Base-by-base conservation (phyloP, 495 filamentous ascomycete species). In the Penicillium subrubescens region DNA sequence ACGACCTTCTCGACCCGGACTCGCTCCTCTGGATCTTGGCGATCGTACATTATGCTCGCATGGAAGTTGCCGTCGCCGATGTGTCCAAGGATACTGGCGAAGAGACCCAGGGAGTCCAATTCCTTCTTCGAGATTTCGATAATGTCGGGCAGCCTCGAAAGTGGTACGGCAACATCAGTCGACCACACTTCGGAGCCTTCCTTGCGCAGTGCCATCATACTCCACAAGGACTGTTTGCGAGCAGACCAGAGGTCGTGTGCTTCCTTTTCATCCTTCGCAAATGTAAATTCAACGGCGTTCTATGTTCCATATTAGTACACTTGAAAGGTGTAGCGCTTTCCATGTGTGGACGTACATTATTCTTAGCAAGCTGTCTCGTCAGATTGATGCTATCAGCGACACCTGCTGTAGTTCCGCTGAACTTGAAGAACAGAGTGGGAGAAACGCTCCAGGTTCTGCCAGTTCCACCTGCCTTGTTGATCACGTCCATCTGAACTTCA, bases 371-470 rank as follows among this genome's bases (percentile, higher is more conserved):
- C 56, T 79, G 78, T 70, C 86, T 85, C 2, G 96, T 93, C 54
- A 91, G 79, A 33, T 78, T 77, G 57, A 97, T 86, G 74, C 96
- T 92, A 77, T 97, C 94, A 71, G 92, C 91, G 21, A 97, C 92
- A 7, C 86, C 85, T 5, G 78, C 79, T 0, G 81, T 82, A 0
- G 92, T 93, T 35, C 94, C 93, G 17, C 87, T 85, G 76, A 97
- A 98, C 72, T 97, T 97, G 85, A 98, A 95, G 79, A 98, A 97
- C 5, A 98, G 78, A 5, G 94, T 97, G 5, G 94, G 94, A 17
- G 57, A 44, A 8, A 59, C 67, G 11, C 25, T 8, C 19, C 86
- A 86, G 63, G 90, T 86, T 92, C 94, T 97, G 10, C 82, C 80
- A 0, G 93, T 97, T 56, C 82, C 84, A 62, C 92, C 92, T 6